Percentiles rank a stretch among this genome's conserved stretches.
These are phyloP conservation scores for Diophrys sp. DNA, from an alignment of 73 alveolate species.

Conservation along the genomic window DNA sequence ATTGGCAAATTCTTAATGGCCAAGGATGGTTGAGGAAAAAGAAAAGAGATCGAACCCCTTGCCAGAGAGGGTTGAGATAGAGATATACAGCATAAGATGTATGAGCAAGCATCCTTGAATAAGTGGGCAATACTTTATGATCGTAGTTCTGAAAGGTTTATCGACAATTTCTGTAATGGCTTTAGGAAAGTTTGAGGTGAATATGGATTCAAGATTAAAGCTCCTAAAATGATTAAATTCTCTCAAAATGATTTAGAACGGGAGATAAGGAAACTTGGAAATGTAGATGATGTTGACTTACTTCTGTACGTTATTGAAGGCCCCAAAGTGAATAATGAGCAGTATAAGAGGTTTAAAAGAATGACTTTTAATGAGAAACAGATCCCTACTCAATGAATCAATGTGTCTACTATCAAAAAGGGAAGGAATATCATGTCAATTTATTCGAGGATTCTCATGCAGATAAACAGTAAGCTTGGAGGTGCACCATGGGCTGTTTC, in stretches of 20 bases:
- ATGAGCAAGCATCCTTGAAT: constrained; percentile 32
- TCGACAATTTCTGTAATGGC: neutral
- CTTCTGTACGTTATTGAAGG: constrained; percentile 1
- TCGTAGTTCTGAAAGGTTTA: neutral
- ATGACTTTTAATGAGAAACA: constrained; percentile 7
- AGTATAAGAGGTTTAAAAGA: neutral
- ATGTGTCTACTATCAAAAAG: constrained; percentile 40
- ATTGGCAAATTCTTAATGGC: constrained; percentile 61
- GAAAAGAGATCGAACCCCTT: constrained; percentile 13
- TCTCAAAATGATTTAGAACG: neutral
- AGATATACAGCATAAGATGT: constrained; percentile 69
- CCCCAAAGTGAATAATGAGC: neutral
- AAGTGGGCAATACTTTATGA: constrained; percentile 64
- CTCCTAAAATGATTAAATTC: neutral
- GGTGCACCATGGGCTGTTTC: constrained; percentile 77
- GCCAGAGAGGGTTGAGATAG: constrained; percentile 60
- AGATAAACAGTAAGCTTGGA: constrained; percentile 72
- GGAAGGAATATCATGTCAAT: constrained; percentile 65
- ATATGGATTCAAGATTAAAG: neutral
- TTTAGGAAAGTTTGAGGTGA: constrained; percentile 2
- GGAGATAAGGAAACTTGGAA: neutral
- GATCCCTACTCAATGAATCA: constrained; percentile 12
- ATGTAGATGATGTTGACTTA: neutral
- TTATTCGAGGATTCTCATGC: constrained; percentile 58
- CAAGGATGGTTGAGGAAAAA: constrained; percentile 16